These are phyloP conservation scores for Iberis pinnata DNA, from an alignment of 345 rosid species.

Conservation along the genomic window DNA sequence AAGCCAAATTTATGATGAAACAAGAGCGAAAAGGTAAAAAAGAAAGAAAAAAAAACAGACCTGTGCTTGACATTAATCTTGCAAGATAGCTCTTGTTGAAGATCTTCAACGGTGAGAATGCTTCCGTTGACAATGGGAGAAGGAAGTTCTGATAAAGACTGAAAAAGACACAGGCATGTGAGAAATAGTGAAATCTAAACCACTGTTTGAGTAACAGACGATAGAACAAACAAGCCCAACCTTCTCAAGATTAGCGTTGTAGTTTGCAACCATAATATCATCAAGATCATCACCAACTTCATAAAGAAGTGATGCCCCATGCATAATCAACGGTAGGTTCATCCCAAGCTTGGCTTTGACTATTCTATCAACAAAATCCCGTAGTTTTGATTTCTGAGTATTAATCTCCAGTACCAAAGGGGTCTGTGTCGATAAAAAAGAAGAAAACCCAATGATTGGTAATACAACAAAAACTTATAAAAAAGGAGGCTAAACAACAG, in stretches of 20 bases:
- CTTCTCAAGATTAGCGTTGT: slow-evolving; percentile 89
- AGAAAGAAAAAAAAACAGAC: slow-evolving; percentile 29
- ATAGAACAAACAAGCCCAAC: slow-evolving; percentile 29
- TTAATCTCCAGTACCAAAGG: slow-evolving; percentile 81
- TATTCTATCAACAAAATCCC: slow-evolving; percentile 88
- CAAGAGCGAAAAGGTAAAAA: not conserved
- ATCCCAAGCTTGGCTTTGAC: slow-evolving; percentile 93
- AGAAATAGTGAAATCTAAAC: slow-evolving; percentile 4
- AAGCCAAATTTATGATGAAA: not conserved
- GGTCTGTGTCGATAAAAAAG: slow-evolving; percentile 48
- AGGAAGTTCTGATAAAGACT: slow-evolving; percentile 80
- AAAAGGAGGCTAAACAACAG: slow-evolving; percentile 7
- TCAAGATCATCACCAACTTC: slow-evolving; percentile 99
- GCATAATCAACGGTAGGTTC: slow-evolving; percentile 82
- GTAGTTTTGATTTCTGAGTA: slow-evolving; percentile 60
- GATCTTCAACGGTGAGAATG: slow-evolving; percentile 72
- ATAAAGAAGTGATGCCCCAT: slow-evolving; percentile 73
- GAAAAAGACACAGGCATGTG: slow-evolving; percentile 18
- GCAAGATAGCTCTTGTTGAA: slow-evolving; percentile 86
- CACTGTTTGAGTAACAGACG: not conserved
- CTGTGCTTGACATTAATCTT: slow-evolving; percentile 78
- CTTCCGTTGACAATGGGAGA: slow-evolving; percentile 68
- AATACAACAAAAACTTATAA: slow-evolving; percentile 5
- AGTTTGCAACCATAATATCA: slow-evolving; percentile 58
- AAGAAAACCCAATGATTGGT: slow-evolving; percentile 13